phyloP scores from a whole-genome alignment of 192 early-diverging fungal genomes.

The Podila minutissima region DNA sequence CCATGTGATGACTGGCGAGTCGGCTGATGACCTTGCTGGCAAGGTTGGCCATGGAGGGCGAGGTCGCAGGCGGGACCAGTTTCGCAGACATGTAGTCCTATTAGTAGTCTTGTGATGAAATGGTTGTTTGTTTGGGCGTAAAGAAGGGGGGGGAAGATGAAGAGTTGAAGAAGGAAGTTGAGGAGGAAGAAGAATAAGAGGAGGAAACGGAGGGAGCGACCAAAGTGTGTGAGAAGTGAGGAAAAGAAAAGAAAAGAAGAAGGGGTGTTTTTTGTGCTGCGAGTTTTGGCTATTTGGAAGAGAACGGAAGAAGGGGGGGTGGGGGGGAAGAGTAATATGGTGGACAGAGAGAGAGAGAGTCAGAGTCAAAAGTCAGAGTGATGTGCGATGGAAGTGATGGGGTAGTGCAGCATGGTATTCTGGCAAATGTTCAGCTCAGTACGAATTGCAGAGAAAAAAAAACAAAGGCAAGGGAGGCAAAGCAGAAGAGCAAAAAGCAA shows the following conservation, averaged over 20 bases:
- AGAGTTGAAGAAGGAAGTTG: not conserved
- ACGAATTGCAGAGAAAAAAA: too few species aligned
- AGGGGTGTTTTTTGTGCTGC: not conserved
- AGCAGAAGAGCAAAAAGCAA: too few species aligned
- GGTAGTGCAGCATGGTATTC: too few species aligned
- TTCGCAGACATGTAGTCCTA: constrained; percentile 36
- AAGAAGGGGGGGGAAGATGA: not conserved
- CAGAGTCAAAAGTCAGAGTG: not conserved
- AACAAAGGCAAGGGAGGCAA: too few species aligned
- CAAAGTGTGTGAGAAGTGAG: not conserved
- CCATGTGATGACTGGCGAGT: constrained; percentile 1
- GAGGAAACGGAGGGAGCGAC: not conserved
- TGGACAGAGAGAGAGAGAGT: not conserved
- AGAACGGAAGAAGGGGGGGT: not conserved
- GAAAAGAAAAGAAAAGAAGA: not conserved
- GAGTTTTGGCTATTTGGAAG: not conserved
- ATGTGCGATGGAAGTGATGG: too few species aligned
- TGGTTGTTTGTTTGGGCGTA: not conserved
- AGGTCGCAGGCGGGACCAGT: constrained; percentile 29
- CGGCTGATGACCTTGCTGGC: constrained; percentile 36
- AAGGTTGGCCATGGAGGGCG: constrained; percentile 37
- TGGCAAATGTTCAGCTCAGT: too few species aligned
- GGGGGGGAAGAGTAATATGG: not conserved
- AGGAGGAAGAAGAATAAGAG: constrained; percentile 5
- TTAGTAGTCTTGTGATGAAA: constrained; percentile 5